Evolutionary conservation across 2,329 filamentous ascomycete genomes (phyloP), one percentile per base, ranked within the genome.

Genomic region (Claviceps maximensis): DNA sequence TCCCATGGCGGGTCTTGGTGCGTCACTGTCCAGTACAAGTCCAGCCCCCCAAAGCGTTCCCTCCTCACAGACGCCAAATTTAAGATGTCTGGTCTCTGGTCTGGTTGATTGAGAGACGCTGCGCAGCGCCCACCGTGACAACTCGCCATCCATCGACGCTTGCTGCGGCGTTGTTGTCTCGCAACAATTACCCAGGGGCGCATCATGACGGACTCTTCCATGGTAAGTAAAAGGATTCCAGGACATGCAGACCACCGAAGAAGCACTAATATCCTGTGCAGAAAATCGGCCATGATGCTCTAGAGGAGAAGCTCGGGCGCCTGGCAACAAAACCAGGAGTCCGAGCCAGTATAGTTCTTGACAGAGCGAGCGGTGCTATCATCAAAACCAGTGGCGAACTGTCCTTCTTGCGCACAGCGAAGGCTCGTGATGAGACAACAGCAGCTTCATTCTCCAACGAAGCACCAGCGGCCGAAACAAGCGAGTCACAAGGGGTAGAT

Each of bases 281-380:
- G 67, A 59, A 66, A 51, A 72, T 70, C 60, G 72, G 72, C 57
- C 74, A 79, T 55, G 82, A 86, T 60, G 79, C 78, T 44, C 76
- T 87, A 55, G 77, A 80, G 51, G 78, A 82, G 72, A 71, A 79
- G 56, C 77, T 90, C 55, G 79, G 78, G 47, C 82, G 85, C 19
- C 74, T 93, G 46, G 82, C 84, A 42, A 84, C 85, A 64, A 91
- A 91, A 63, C 78, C 85, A 31, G 86, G 86, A 56, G 87, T 93
- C 50, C 86, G 86, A 65, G 86, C 84, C 60, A 86, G 86, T 53
- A 76, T 93, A 49, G 80, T 89, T 52, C 74, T 93, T 44, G 86
- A 89, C 60, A 80, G 86, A 53, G 70, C 78, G 15, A 84, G 79
- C 23, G 87, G 86, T 51, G 77, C 84, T 2, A 86, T 93, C 50